These are phyloP conservation scores for Tulasnella calospora DNA, from an alignment of 768 basidiomycete genomes.

Conservation along the genomic window DNA sequence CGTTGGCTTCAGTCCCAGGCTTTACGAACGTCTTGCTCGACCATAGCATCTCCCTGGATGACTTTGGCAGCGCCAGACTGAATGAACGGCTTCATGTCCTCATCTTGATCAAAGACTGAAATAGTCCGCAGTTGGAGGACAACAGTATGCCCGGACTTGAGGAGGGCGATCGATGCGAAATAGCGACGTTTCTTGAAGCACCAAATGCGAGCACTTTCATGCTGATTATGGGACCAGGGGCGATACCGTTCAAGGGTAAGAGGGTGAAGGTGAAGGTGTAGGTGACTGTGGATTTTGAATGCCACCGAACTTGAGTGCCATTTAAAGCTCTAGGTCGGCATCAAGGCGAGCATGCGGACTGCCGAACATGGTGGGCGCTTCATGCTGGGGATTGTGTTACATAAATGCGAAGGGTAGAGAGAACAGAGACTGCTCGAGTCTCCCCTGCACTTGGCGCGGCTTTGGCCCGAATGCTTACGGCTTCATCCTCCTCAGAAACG, in stretches of 20 bases:
- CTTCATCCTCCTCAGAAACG: not conserved
- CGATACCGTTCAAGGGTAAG: not conserved
- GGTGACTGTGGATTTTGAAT: not conserved
- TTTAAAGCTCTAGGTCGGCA: not conserved
- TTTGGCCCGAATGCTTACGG: not conserved
- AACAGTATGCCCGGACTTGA: conserved; percentile 13
- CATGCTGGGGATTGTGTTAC: not conserved
- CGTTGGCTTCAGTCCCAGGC: conserved; percentile 9
- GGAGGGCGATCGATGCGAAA: not conserved
- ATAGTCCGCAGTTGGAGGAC: conserved; percentile 44
- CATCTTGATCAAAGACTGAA: conserved; percentile 50
- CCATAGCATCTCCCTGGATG: conserved; percentile 15
- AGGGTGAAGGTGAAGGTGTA: not conserved
- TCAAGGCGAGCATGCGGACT: not conserved
- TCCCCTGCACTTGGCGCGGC: not conserved
- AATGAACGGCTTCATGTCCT: conserved; percentile 50
- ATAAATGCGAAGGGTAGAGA: not conserved
- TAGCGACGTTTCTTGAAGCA: conserved; percentile 14
- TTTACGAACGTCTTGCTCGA: not conserved
- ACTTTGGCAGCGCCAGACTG: conserved; percentile 37
- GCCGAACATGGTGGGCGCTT: not conserved
- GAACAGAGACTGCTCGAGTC: not conserved
- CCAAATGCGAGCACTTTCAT: conserved; percentile 19
- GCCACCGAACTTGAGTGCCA: not conserved
- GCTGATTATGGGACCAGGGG: not conserved